A percentile compares a stretch with the other conserved stretches of the same genome.
phyloP scores from a whole-genome alignment of 768 basidiomycete genomes.

The Boletus huronensis region DNA sequence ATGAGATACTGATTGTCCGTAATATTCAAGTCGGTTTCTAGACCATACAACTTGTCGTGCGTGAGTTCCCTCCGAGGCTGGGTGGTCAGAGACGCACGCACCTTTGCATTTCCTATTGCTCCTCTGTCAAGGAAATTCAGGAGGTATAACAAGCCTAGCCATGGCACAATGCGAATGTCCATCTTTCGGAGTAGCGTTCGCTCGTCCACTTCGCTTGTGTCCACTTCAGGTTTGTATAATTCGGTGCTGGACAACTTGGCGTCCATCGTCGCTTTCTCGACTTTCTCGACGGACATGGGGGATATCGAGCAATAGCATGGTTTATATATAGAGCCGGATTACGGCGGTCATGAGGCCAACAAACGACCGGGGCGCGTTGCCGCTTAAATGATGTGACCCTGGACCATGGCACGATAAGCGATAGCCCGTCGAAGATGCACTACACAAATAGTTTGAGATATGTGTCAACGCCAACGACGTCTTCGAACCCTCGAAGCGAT shows the following conservation, averaged over 20 bases:
- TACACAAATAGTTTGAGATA: slow-evolving; percentile 62
- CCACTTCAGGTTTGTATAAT: slow-evolving; percentile 48
- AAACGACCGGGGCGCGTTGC: background rate
- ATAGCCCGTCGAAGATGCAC: background rate
- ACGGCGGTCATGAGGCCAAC: background rate
- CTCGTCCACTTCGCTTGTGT: slow-evolving; percentile 53
- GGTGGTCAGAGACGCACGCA: slow-evolving; percentile 22
- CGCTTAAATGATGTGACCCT: background rate
- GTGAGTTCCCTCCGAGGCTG: background rate
- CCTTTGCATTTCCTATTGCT: slow-evolving; percentile 73
- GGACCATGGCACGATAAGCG: background rate
- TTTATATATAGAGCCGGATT: background rate
- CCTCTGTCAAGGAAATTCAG: slow-evolving; percentile 65
- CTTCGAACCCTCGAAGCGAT: slow-evolving; percentile 48
- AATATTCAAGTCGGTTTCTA: slow-evolving; percentile 55
- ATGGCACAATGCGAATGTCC: slow-evolving; percentile 68
- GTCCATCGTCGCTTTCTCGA: background rate
- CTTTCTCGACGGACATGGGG: slow-evolving; percentile 2
- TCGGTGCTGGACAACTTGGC: slow-evolving; percentile 3
- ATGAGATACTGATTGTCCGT: slow-evolving; percentile 64
- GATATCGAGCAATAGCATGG: too few species aligned
- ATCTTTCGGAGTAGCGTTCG: slow-evolving; percentile 53
- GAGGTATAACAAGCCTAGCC: slow-evolving; percentile 70
- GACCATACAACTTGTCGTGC: slow-evolving; percentile 48
- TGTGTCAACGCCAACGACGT: slow-evolving; percentile 57